These are phyloP conservation scores for Leishmania tarentolae DNA, from an alignment of 208 protist genomes.

Conservation along the genomic window DNA sequence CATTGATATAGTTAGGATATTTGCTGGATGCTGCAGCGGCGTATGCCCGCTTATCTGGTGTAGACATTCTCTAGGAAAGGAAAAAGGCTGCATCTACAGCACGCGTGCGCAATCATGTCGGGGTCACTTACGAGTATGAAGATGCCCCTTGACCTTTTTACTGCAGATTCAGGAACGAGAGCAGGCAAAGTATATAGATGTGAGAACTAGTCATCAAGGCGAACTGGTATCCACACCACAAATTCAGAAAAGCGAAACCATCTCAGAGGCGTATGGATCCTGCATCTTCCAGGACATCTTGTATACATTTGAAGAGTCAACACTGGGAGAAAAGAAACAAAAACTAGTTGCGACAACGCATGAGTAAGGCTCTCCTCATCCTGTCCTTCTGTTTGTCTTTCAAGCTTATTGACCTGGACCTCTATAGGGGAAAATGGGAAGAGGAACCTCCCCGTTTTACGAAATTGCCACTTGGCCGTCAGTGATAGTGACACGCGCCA, in stretches of 20 bases:
- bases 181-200: not conserved
- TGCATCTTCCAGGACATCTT: not conserved
- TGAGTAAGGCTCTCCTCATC: not conserved
- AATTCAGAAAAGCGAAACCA: not conserved
- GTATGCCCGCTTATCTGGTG: constrained; percentile 40
- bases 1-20: constrained; percentile 84
- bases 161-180: not conserved
- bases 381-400: not conserved
- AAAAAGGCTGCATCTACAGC: not conserved
- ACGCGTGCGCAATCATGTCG: not conserved
- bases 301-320: not conserved
- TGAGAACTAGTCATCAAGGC: not conserved
- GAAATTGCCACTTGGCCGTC: constrained; percentile 27
- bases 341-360: not conserved
- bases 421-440: not conserved
- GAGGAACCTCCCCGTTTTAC: not conserved
- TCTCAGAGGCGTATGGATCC: not conserved
- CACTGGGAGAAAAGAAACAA: not conserved
- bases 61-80: constrained; percentile 16
- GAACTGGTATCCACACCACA: not conserved
- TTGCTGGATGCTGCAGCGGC: constrained; percentile 67
- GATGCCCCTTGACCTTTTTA: not conserved
- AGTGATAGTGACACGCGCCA: constrained; percentile 17
- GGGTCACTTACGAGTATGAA: not conserved
- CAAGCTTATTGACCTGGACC: not conserved